Base-by-base conservation (phyloP, 805 yeast species). In the Lipomyces japonicus region DNA sequence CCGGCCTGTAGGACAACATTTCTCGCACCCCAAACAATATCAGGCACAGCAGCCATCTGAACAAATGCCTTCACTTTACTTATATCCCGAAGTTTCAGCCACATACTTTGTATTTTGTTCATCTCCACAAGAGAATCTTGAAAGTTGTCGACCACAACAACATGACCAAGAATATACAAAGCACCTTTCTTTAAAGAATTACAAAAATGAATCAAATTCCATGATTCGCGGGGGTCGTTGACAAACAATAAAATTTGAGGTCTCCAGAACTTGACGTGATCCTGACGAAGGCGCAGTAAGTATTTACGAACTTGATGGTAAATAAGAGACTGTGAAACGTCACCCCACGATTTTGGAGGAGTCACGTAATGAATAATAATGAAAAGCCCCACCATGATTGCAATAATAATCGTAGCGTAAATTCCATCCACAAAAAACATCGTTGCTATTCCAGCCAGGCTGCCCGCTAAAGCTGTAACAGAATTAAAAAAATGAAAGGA, bases 341-440 rank as follows among this genome's bases (percentile, higher is more conserved):
- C 99, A 31, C 99, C 99, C 90, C 96, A 93, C 30, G 90, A 85
- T 64, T 88, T 89, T 4, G 98, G 97, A 1, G 97, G 96, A 9
- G 96, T 85, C 44, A 80, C 76, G 63, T 89, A 88, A 65, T 93
- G 97, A 57, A 93, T 93, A 46, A 85, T 66, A 39, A 88, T 63
- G 59, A 93, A 85, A 38, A 93, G 69, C 16, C 82, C 71, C 35
- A 80, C 65, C 60, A 89, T 73, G 47, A 83, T 78, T 9, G 82
- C 68, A 24, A 89, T 77, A 23, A 90, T 82, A 28, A 83, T 74
- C 2, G 87, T 74, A 0, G 98, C 97, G 1, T 95, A 86, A 14
- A 84, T 62, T 31, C 96, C 95, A 70, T 93, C 98, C 3, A 95
- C 96, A 37, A 89, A 81, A 62, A 88, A 86, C 98, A 93, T 93